Evolutionary conservation across 257 asterid genomes (phyloP).

Genomic region (Plantago major): DNA sequence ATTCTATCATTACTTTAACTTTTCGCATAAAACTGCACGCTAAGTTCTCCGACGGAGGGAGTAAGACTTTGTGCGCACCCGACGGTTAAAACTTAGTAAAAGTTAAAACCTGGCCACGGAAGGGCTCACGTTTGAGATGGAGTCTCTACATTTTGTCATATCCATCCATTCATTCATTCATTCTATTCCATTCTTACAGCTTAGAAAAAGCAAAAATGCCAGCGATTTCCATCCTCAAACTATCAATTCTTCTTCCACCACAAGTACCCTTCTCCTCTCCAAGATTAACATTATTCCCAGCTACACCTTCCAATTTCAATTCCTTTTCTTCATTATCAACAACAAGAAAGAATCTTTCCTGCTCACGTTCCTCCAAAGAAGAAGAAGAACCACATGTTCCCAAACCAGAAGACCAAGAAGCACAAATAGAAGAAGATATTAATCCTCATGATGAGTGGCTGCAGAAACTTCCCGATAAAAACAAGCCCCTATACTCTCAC

Average conservation of each 20-base stretch:
- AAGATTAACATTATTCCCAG: conserved; percentile 19
- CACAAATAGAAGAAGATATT: too few relatives aligned
- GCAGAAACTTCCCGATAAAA: conserved; percentile 80
- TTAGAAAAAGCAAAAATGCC: conserved; percentile 24
- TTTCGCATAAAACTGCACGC: too few relatives aligned
- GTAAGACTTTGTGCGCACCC: too few relatives aligned
- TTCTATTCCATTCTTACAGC: conserved; percentile 11
- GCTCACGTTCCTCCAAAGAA: conserved; percentile 40
- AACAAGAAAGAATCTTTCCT: conserved; percentile 28
- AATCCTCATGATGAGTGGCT: conserved; percentile 46
- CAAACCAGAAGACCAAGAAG: too few relatives aligned
- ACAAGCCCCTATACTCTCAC: conserved; percentile 81
- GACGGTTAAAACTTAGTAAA: too few relatives aligned
- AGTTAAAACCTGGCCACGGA: too few relatives aligned
- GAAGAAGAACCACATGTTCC: conserved; percentile 23
- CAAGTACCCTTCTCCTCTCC: conserved; percentile 14
- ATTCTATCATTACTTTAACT: too few relatives aligned
- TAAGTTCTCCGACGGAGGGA: too few relatives aligned
- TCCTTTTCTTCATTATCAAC: conserved; percentile 22
- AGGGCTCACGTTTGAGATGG: conserved; percentile 24
- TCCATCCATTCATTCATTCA: background rate
- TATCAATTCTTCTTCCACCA: conserved; percentile 22
- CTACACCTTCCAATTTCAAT: conserved; percentile 25
- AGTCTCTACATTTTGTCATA: background rate
- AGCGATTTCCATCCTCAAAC: conserved; percentile 29